Percentiles rank a stretch among this genome's conserved stretches.
Evolutionary conservation across 371 early-diverging fungal genomes (phyloP).

Genomic region (Mortierella sp.): DNA sequence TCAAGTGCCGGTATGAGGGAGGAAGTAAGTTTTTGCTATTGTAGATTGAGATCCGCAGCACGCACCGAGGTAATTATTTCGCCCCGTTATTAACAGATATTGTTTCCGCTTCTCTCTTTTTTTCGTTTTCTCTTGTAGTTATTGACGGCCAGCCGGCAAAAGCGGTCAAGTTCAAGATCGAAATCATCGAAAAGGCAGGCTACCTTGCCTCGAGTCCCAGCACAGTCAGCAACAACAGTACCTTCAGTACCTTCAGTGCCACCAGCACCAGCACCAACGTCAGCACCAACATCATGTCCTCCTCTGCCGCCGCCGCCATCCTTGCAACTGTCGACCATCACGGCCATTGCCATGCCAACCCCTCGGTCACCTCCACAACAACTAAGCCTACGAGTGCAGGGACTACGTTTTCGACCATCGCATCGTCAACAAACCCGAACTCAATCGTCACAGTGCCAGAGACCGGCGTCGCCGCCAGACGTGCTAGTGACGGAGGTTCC

Average conservation of each 20-base stretch:
- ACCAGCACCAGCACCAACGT: not conserved
- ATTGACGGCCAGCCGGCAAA: constrained; percentile 46
- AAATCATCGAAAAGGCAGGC: constrained; percentile 51
- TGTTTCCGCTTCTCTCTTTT: not conserved
- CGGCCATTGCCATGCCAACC: constrained; percentile 14
- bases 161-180: constrained; percentile 68
- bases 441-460: not conserved
- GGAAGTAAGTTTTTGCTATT: constrained; percentile 23
- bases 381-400: not conserved
- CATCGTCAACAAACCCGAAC: not conserved
- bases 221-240: constrained; percentile 23
- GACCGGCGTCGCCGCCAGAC: constrained; percentile 15
- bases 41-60: not conserved
- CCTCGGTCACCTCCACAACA: not conserved
- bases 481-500: constrained; percentile 55
- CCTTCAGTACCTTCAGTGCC: not conserved
- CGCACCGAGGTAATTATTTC: too few relatives aligned
- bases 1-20: constrained; percentile 66
- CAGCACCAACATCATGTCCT: constrained; percentile 20
- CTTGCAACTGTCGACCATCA: constrained; percentile 35
- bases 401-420: not conserved
- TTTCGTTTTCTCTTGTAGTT: constrained; percentile 6
- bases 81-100: not conserved
- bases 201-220: constrained; percentile 21
- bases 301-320: constrained; percentile 38